Percentiles rank a stretch among this genome's conserved stretches.
These are phyloP conservation scores for Laguncularia racemosa DNA, from an alignment of 345 rosid genomes.

Conservation along the genomic window DNA sequence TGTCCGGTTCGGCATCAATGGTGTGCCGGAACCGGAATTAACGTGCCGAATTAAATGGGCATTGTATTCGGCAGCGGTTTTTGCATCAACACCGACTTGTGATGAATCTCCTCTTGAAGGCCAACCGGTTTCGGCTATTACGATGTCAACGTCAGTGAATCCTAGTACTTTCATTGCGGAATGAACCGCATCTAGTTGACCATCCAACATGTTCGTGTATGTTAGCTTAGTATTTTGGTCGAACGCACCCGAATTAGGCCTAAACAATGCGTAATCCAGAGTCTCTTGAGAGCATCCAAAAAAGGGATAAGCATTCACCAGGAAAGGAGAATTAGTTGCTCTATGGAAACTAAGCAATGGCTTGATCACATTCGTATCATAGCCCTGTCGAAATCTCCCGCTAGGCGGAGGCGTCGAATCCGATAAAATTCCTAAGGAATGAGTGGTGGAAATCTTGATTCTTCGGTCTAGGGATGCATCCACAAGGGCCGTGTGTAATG, in stretches of 20 bases:
- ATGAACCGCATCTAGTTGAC: constrained; percentile 79
- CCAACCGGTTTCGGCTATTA: constrained; percentile 89
- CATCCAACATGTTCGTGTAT: constrained; percentile 82
- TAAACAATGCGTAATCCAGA: constrained; percentile 65
- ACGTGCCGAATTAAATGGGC: constrained; percentile 53
- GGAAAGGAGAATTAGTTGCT: constrained; percentile 54
- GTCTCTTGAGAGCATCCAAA: constrained; percentile 58
- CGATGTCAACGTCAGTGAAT: constrained; percentile 63
- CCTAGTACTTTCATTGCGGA: constrained; percentile 69
- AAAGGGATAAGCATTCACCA: constrained; percentile 83
- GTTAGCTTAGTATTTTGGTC: constrained; percentile 39
- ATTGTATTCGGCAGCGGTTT: constrained; percentile 59
- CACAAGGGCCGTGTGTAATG: constrained; percentile 63
- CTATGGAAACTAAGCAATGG: constrained; percentile 75
- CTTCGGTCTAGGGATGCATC: constrained; percentile 41
- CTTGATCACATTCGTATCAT: constrained; percentile 48
- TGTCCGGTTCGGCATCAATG: constrained; percentile 73
- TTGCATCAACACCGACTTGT: constrained; percentile 50
- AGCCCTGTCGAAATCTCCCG: constrained; percentile 59
- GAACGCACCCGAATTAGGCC: constrained; percentile 51
- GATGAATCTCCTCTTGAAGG: constrained; percentile 57
- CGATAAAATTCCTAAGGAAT: constrained; percentile 66
- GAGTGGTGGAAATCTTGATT: constrained; percentile 78
- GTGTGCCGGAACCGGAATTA: constrained; percentile 59
- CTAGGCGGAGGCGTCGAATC: constrained; percentile 65